Base-by-base conservation (phyloP, 2,329 filamentous ascomycete species). In the Lasiodiplodia gonubiensis region DNA sequence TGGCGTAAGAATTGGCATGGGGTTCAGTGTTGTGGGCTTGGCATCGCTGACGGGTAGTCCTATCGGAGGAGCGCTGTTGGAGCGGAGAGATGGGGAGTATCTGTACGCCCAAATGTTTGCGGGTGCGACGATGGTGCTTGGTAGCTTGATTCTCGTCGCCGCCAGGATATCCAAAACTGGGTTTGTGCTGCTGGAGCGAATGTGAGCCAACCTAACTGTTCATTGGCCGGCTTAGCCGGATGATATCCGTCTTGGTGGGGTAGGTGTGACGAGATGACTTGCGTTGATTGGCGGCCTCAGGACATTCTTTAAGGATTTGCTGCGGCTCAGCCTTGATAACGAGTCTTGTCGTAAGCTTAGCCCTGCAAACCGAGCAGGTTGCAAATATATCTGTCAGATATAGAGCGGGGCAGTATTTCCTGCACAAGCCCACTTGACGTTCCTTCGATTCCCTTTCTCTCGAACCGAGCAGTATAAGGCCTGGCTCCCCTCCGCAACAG, bases 1-100 rank as follows among this genome's bases (percentile, higher is more conserved):
- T 4, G 83, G 83, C 8, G 82, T 81, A 3, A 72, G 83, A 21
- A 73, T 84, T n/a, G 82, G 83, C 3, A 82, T 84, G 76, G 75
- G 72, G 0, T 76, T 77, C 46, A 69, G 70, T 1, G 63, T 76
- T 5, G 71, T 73, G 14, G 70, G 72, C n/a, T 66, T 77, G 48
- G 74, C 74, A 3, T 68, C 68, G 12, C 64, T 78, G 27, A 73
- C 72, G 8, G 76, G 75, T 3, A 70, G 71, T 60, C 76, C 75
- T 14, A 69, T 74, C 27, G 76, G 71, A 4, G 76, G 76, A 3
- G 71, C 70, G 2, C 65, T 83, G 61, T 78, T 83, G 18, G 72
- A 78, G 33, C 66, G 69, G 14, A 71, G 74, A 7, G 70, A 74
- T 51, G 80, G 80, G 1, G 70, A 72, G 3, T 83, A 81, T 71